Evolutionary conservation across 116 monocot species (phyloP), one percentile per base, ranked within the genome.

Genomic region (Zostera marina): DNA sequence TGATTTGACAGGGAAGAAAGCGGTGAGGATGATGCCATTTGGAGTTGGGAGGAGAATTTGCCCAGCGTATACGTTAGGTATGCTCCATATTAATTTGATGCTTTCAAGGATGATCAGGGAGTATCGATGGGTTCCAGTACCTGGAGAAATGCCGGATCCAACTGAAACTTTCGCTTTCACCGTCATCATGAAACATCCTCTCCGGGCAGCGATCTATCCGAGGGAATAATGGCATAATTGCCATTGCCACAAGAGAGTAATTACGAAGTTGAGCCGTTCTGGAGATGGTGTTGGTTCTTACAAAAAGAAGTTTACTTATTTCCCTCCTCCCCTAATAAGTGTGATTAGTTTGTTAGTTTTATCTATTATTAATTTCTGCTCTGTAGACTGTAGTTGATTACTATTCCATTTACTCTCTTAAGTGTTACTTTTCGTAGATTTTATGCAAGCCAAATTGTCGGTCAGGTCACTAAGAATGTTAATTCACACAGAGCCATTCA

Each of bases 151-250:
- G 39, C 80, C 83, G 7, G 66, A 74, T 32, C 52, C 76, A 22
- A 68, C 74, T 20, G 93, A 88, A 77, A 81, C 81, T 0, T 93
- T 93, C 22, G 93, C 93, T 2, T 93, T 93, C 73, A 93, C 93
- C 4, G 88, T 93, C 24, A 81, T 93, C 54, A 79, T 88, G 84
- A 93, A 93, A 75, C 58, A 81, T 2, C 74, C 93, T 2, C 71
- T 93, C 41, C 68, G 70, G 42, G 96, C 88, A 0, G 79, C 66
- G 7, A 70, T 88, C 58, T 22, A 68, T 13, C 78, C 80, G 66
- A 81, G 91, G 71, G 72, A 73, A 54, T 63, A 52, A 63, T 12
- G 17, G 5, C 11, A 47, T 13, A 0, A 11, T 15, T 16, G 1
- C 3, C 47, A 12, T 13, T 3, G 0, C 45, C 8, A 45, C 14